Evolutionary conservation across 108 stramenopile species (phyloP).

Genomic region (Heterococcus sp.): DNA sequence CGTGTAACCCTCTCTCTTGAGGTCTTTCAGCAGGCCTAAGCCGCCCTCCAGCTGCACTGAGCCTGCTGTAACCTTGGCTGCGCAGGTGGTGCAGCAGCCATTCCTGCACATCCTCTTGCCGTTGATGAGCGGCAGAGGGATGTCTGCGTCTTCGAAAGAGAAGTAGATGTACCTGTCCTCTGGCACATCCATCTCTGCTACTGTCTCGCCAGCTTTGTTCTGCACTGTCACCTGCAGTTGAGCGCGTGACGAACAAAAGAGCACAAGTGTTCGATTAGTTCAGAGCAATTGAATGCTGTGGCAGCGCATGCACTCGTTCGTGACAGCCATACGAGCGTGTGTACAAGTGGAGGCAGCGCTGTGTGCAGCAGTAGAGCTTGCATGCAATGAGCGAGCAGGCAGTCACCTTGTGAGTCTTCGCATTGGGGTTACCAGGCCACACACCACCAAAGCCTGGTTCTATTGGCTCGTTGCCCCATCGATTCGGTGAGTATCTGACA

Average conservation of each 20-base stretch:
- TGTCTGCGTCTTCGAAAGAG: slow-evolving; percentile 48
- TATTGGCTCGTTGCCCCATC: slow-evolving; percentile 17
- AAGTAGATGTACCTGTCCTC: slow-evolving; percentile 55
- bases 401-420: slow-evolving; percentile 33
- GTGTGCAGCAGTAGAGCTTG: not conserved
- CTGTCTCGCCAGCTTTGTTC: slow-evolving; percentile 34
- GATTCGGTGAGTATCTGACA: slow-evolving; percentile 29
- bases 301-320: too few relatives aligned
- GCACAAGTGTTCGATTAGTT: not conserved
- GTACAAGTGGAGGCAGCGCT: too few relatives aligned
- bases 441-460: slow-evolving; percentile 50
- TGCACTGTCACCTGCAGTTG: slow-evolving; percentile 25
- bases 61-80: slow-evolving; percentile 27
- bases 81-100: slow-evolving; percentile 58
- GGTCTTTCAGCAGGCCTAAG: slow-evolving; percentile 53
- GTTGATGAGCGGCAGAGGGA: slow-evolving; percentile 47
- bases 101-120: slow-evolving; percentile 54
- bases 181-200: slow-evolving; percentile 46
- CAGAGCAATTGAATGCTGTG: not conserved
- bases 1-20: slow-evolving; percentile 43
- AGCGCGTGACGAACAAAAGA: not conserved
- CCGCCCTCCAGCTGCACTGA: slow-evolving; percentile 49
- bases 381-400: not conserved
- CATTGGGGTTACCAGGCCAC: slow-evolving; percentile 56
- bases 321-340: not conserved